A percentile compares a stretch with the other conserved stretches of the same genome.
Conservation (phyloP, 2,329 filamentous ascomycete species). For the Ceratocystis albifundus region DNA sequence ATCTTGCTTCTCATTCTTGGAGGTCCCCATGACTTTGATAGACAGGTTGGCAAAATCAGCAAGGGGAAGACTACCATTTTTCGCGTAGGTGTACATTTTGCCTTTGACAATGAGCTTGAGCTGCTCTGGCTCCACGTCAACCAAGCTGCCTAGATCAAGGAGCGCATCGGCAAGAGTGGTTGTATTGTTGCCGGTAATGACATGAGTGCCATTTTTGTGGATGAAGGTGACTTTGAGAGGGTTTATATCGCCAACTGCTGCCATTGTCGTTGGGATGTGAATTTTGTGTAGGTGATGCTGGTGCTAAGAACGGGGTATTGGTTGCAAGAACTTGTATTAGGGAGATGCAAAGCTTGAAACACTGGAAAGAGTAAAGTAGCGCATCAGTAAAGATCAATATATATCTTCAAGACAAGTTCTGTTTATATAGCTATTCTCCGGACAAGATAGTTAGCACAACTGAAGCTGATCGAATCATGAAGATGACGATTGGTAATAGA, state of each 20-base stretch:
- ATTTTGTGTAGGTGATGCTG: not conserved
- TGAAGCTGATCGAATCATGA: slow-evolving; percentile 1
- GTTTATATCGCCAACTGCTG: not conserved
- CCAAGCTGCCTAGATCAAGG: not conserved
- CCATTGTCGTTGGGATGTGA: not conserved
- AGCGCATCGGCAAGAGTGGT: slow-evolving; percentile 2
- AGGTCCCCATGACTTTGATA: not conserved
- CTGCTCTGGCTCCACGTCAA: slow-evolving; percentile 8
- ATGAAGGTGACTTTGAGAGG: not conserved
- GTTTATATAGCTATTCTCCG: not conserved
- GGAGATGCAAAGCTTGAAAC: no score
- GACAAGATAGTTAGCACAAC: not conserved
- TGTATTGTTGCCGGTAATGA: not conserved
- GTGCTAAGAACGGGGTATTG: not conserved
- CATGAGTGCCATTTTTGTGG: not conserved
- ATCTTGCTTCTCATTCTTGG: slow-evolving; percentile 27
- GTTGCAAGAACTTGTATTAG: no score
- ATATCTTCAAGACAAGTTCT: no score
- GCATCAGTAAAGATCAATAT: no score
- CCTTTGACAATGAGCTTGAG: slow-evolving; percentile 14
- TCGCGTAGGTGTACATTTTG: slow-evolving; percentile 4
- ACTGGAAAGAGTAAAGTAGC: no score
- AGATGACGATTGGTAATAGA: slow-evolving; percentile 12
- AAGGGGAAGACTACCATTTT: slow-evolving; percentile 4
- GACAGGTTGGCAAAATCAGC: slow-evolving; percentile 6